Evolutionary conservation across 192 early-diverging fungal species (phyloP).

Genomic region (Globomyces pollinis-pini): DNA sequence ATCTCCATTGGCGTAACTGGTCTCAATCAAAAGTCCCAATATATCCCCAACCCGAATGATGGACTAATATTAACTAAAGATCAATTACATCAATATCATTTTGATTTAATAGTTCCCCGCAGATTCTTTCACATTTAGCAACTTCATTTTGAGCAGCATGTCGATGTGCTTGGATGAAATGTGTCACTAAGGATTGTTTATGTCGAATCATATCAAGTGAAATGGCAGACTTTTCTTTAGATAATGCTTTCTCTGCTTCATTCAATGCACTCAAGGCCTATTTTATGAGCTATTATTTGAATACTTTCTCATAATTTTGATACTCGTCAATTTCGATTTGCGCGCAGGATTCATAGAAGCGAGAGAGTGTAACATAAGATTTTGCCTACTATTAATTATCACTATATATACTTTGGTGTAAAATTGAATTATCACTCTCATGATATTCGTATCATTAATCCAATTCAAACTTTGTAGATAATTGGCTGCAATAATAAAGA

Average conservation of each 20-base stretch:
- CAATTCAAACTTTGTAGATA: conserved; percentile 52
- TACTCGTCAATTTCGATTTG: conserved; percentile 55
- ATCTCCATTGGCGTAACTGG: conserved; percentile 27
- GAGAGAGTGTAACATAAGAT: conserved; percentile 34
- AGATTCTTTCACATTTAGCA: conserved; percentile 28
- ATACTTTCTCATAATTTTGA: conserved; percentile 57
- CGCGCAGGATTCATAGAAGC: conserved; percentile 50
- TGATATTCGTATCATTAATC: conserved; percentile 33
- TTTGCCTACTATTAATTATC: conserved; percentile 36
- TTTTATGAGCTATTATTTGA: background rate
- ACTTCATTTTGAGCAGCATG: conserved; percentile 21
- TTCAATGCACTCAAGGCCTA: conserved; percentile 39
- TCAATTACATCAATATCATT: conserved; percentile 34
- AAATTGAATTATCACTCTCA: conserved; percentile 49
- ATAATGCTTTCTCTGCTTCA: conserved; percentile 32
- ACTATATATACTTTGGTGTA: conserved; percentile 43
- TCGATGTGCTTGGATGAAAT: conserved; percentile 31
- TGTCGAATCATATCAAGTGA: conserved; percentile 1
- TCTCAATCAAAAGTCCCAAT: conserved; percentile 45
- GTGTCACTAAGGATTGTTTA: conserved; percentile 16
- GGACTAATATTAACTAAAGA: conserved; percentile 14
- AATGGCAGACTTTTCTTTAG: conserved; percentile 20
- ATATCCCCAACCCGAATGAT: conserved; percentile 43
- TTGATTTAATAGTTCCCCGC: conserved; percentile 35
- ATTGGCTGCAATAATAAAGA: conserved; percentile 48